Percentiles rank a stretch among this genome's conserved stretches.
Evolutionary conservation across 2,329 filamentous ascomycete genomes (phyloP).

Genomic region (Trichoderma atroviride): DNA sequence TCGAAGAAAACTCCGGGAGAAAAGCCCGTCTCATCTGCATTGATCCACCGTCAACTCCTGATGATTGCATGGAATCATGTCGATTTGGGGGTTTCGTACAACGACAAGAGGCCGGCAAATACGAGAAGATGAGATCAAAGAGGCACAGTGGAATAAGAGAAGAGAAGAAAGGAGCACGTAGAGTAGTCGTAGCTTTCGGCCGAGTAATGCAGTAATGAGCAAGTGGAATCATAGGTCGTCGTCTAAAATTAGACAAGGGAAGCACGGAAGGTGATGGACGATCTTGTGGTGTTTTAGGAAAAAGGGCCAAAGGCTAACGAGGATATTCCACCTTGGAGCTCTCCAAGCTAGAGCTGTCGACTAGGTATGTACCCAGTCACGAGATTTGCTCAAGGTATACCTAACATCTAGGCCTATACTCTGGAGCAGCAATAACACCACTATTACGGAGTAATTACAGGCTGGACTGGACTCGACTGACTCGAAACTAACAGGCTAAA

Average conservation of each 20-base stretch:
- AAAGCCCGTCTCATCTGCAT: neutral
- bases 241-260: neutral
- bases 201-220: neutral
- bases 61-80: constrained; percentile 1
- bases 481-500: neutral
- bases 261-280: neutral
- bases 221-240: neutral
- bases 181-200: neutral
- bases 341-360: neutral
- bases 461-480: neutral
- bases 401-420: neutral
- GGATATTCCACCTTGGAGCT: neutral
- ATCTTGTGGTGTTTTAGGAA: constrained; percentile 20
- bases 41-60: constrained; percentile 11
- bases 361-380: neutral
- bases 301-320: neutral
- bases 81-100: neutral
- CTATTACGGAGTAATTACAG: neutral
- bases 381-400: neutral
- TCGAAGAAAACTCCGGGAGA: neutral
- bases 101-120: neutral
- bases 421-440: neutral
- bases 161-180: neutral
- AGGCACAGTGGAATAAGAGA: neutral
- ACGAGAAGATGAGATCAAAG: neutral